These are phyloP conservation scores for Phytopythium cucurbitacearum DNA, from an alignment of 352 stramenopile genomes.

Conservation along the genomic window DNA sequence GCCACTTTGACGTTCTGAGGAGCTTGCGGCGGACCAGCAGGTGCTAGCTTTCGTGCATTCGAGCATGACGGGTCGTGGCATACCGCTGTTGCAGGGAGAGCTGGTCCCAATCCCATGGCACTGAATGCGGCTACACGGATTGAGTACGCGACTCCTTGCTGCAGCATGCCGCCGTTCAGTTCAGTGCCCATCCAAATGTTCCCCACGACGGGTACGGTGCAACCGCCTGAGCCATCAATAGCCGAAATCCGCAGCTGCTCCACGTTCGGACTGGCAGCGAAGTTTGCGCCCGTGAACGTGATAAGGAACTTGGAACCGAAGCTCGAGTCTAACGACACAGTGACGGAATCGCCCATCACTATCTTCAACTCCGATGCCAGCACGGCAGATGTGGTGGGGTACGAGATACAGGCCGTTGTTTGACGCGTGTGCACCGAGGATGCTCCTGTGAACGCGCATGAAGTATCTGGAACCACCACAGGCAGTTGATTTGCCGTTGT, in stretches of 20 bases:
- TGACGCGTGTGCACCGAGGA: slow-evolving; percentile 53
- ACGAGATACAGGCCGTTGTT: slow-evolving; percentile 41
- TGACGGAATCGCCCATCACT: slow-evolving; percentile 56
- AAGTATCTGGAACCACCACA: slow-evolving; percentile 26
- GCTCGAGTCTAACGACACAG: slow-evolving; percentile 50
- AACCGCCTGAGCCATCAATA: slow-evolving; percentile 53
- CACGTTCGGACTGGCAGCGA: slow-evolving; percentile 34
- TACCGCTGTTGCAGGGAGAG: slow-evolving; percentile 30
- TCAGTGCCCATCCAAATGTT: slow-evolving; percentile 65
- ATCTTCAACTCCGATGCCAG: slow-evolving; percentile 29
- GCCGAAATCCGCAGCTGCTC: slow-evolving; percentile 43
- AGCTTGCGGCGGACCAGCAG: slow-evolving; percentile 64
- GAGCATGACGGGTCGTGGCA: slow-evolving; percentile 53
- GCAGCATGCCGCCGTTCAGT: slow-evolving; percentile 77
- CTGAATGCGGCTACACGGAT: slow-evolving; percentile 90
- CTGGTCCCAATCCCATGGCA: slow-evolving; percentile 65
- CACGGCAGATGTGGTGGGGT: slow-evolving; percentile 17
- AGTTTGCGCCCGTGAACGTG: slow-evolving; percentile 82
- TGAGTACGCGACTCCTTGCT: slow-evolving; percentile 84
- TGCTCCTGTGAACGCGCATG: slow-evolving; percentile 25
- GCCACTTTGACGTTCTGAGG: slow-evolving; percentile 77
- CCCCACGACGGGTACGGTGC: slow-evolving; percentile 30
- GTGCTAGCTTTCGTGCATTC: slow-evolving; percentile 34
- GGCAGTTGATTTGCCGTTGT: slow-evolving; percentile 30
- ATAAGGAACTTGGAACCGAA: slow-evolving; percentile 71